Evolutionary conservation across 1,139 yeast genomes (phyloP).

Genomic region (Kodamaea plutei): DNA sequence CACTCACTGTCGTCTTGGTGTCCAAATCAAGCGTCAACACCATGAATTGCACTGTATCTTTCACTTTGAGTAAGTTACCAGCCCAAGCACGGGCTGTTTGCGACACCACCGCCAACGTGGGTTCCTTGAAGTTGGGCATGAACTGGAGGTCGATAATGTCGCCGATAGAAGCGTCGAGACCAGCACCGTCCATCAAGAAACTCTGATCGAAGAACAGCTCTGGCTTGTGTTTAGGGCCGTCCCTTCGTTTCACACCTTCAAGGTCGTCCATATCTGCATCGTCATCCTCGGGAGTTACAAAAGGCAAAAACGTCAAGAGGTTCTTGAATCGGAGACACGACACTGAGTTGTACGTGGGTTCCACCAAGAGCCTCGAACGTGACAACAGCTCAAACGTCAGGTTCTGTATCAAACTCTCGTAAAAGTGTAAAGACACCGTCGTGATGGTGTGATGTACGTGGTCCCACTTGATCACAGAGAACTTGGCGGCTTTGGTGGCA

Average conservation of each 20-base stretch:
- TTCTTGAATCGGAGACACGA: slow-evolving; percentile 69
- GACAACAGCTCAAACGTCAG: slow-evolving; percentile 45
- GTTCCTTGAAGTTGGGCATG: slow-evolving; percentile 68
- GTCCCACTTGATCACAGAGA: slow-evolving; percentile 77
- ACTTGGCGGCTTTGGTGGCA: slow-evolving; percentile 71
- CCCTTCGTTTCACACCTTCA: slow-evolving; percentile 5
- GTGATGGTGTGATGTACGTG: slow-evolving; percentile 44
- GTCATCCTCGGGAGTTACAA: slow-evolving; percentile 43
- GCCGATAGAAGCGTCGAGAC: slow-evolving; percentile 56
- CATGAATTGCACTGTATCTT: slow-evolving; percentile 61
- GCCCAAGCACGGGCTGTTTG: slow-evolving; percentile 71
- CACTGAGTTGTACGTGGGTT: slow-evolving; percentile 58
- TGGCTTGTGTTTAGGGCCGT: slow-evolving; percentile 5
- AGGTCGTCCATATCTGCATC: slow-evolving; percentile 22
- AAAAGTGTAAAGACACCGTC: slow-evolving; percentile 81
- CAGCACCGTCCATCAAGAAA: slow-evolving; percentile 53
- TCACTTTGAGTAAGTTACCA: slow-evolving; percentile 56
- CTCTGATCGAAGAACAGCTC: slow-evolving; percentile 41
- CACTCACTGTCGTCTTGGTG: slow-evolving; percentile 62
- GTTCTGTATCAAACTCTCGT: slow-evolving; percentile 64
- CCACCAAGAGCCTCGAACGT: slow-evolving; percentile 53
- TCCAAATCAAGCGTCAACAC: slow-evolving; percentile 64
- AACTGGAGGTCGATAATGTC: slow-evolving; percentile 64
- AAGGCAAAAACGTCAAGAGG: slow-evolving; percentile 70
- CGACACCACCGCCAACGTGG: slow-evolving; percentile 72